Evolutionary conservation across 441 rosid species (phyloP), one percentile per base, ranked within the genome.

Genomic region (Biscutella laevigata): DNA sequence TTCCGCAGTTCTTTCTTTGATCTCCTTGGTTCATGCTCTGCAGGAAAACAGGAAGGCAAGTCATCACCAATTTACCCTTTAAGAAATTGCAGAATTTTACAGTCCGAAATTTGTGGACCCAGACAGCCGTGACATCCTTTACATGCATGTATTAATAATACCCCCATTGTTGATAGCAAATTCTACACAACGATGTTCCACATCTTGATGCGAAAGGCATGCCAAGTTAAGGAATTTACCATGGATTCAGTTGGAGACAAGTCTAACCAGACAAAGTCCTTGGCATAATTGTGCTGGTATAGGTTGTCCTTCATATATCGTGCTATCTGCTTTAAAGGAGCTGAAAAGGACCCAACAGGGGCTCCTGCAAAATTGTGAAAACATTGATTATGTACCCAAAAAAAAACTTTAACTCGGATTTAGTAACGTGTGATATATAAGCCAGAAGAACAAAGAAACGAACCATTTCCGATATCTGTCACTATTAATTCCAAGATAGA

Each of bases 401-500:
- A 29, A 22, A 26, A 46, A 27, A 33, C 2, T 29, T 30, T 9
- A 32, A 50, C 17, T 29, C 42, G 7, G 38, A 52, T 50, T 33
- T 17, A 57, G 12, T 44, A 14, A 28, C 34, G 42, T 25, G n/a
- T 19, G 10, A 24, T 39, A 47, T 21, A 27, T 24, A 41, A 25
- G 44, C 43, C 43, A 29, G 7, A 44, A 17, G 21, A 44, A 47
- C 21, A 52, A 26, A 15, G 38, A 44, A 24, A 58, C 49, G 0
- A 71, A 94, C 99, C 95, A 69, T 71, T 86, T 55, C 87, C 95
- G 15, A 84, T 61, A 51, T 86, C 85, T 46, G 84, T 71, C 70
- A 86, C 84, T 15, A 71, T 57, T 59, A 94, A 65, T 74, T 94
- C 95, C 75, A 94, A 44, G 46, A 34, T 32, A 65, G 58, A 83